Conservation (phyloP, 2,329 filamentous ascomycete genomes). For the Trichothecium sympodiale region DNA sequence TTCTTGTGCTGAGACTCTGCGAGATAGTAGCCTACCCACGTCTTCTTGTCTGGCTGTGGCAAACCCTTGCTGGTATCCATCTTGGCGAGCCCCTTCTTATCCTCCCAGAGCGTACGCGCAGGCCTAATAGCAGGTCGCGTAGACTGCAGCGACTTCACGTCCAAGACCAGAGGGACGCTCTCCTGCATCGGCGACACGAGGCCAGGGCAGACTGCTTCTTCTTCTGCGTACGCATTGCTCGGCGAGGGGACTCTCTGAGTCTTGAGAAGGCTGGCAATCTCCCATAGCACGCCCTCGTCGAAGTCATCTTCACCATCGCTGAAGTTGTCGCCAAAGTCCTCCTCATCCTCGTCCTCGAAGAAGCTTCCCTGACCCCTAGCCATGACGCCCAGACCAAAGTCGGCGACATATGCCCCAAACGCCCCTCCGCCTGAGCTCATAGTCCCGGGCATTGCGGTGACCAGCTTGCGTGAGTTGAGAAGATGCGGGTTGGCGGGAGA, state of each 20-base stretch:
- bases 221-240: constrained; percentile 35
- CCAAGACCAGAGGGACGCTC: not conserved
- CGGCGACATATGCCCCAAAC: constrained; percentile 2
- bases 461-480: too few species aligned
- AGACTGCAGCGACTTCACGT: not conserved
- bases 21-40: constrained; percentile 14
- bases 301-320: constrained; percentile 33
- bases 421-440: constrained; percentile 22
- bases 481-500: constrained; percentile 24
- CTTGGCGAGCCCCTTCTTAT: not conserved
- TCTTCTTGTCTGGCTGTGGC: constrained; percentile 22
- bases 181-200: not conserved
- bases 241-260: constrained; percentile 39
- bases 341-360: constrained; percentile 50
- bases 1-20: not conserved
- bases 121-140: not conserved
- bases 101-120: constrained; percentile 5
- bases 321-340: constrained; percentile 28
- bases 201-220: constrained; percentile 6
- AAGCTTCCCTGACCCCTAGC: constrained; percentile 28
- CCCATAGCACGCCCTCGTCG: constrained; percentile 52
- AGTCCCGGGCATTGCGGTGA: constrained; percentile 39
- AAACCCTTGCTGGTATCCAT: constrained; percentile 12
- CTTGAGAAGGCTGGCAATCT: constrained; percentile 49
- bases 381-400: not conserved